A percentile compares a stretch with the other conserved stretches of the same genome.
Evolutionary conservation across 805 yeast species (phyloP).

Genomic region (Hagleromyces aurorensis): DNA sequence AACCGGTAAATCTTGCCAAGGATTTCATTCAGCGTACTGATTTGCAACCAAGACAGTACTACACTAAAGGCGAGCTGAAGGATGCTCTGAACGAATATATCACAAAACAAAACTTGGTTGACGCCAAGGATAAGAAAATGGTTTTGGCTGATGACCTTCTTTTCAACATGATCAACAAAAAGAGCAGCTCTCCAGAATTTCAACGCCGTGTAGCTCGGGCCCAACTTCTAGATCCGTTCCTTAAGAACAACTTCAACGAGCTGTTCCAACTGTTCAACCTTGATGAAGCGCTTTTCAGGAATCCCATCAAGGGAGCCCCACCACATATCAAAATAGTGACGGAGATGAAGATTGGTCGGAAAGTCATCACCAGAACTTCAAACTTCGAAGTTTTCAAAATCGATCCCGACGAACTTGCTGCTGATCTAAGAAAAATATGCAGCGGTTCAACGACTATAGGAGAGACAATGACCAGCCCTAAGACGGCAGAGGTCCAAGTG

Average conservation of each 20-base stretch:
- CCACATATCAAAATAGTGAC: conserved; percentile 63
- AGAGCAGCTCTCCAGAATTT: conserved; percentile 27
- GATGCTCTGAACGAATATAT: conserved; percentile 50
- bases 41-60: conserved; percentile 32
- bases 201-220: conserved; percentile 37
- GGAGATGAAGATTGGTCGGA: conserved; percentile 75
- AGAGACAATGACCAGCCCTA: conserved; percentile 44
- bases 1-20: conserved; percentile 46
- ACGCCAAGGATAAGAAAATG: conserved; percentile 43
- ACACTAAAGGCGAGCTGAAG: conserved; percentile 48
- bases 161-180: conserved; percentile 30
- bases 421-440: conserved; percentile 65
- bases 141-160: conserved; percentile 51
- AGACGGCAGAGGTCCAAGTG: conserved; percentile 61
- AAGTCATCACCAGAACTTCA: conserved; percentile 62
- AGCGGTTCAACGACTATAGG: conserved; percentile 83
- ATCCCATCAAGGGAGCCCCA: conserved; percentile 52
- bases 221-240: conserved; percentile 37
- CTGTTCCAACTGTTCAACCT: conserved; percentile 38
- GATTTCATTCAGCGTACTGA: conserved; percentile 39
- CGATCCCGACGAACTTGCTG: conserved; percentile 56
- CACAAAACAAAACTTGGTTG: conserved; percentile 41
- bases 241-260: conserved; percentile 40
- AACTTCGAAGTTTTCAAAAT: conserved; percentile 64
- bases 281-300: conserved; percentile 36